Conservation (phyloP, 2,329 filamentous ascomycete species). For the Diaporthe ilicicola region DNA sequence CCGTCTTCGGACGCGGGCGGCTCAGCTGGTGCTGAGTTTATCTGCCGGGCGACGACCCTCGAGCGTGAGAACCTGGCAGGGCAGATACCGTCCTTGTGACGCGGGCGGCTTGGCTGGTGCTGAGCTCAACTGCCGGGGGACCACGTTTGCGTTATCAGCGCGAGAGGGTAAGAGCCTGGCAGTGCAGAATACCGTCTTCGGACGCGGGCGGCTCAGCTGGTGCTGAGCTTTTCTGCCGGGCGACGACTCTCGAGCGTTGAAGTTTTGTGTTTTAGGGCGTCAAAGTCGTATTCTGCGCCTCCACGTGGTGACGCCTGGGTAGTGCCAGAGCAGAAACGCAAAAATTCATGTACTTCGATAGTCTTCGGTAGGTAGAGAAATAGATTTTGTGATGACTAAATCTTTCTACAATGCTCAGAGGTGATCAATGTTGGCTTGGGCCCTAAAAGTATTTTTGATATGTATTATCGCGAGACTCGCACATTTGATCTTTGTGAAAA, state of each 20-base stretch:
- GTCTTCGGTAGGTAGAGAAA: too few relatives aligned
- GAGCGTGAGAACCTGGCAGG: not conserved
- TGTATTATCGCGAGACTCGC: too few relatives aligned
- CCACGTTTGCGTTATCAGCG: too few relatives aligned
- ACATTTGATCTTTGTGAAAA: too few relatives aligned
- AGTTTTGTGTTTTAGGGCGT: not conserved
- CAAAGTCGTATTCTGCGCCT: constrained; percentile 16
- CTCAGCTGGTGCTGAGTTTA: not conserved
- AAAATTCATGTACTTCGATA: too few relatives aligned
- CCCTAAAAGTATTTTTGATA: too few relatives aligned
- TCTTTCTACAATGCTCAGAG: too few relatives aligned
- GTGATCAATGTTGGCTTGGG: too few relatives aligned
- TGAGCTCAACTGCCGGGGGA: too few relatives aligned
- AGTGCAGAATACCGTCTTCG: not conserved
- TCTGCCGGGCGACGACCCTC: not conserved
- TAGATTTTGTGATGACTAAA: too few relatives aligned
- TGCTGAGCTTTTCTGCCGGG: not conserved
- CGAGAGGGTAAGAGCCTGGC: not conserved
- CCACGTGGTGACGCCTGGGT: constrained; percentile 15
- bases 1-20: not conserved
- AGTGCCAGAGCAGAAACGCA: constrained; percentile 18
- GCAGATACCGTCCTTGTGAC: not conserved
- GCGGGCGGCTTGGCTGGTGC: too few relatives aligned
- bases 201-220: not conserved
- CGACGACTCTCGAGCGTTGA: not conserved